These are phyloP conservation scores for Magnaporthales sp. DNA, from an alignment of 2,329 filamentous ascomycete species.

Conservation along the genomic window DNA sequence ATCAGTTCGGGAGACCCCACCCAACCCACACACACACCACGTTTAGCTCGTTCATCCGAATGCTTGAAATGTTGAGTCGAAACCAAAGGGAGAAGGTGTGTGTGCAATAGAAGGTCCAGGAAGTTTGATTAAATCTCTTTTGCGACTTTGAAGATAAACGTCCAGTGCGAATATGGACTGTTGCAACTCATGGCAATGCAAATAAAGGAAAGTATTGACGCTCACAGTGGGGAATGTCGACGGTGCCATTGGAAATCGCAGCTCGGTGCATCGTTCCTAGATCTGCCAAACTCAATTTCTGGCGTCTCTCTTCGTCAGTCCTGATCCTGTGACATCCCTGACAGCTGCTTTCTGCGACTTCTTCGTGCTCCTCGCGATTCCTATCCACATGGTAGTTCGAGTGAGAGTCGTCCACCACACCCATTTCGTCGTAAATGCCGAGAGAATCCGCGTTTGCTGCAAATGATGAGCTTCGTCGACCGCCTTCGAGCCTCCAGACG, in stretches of 20 bases:
- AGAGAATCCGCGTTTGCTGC: neutral
- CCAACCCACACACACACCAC: too few species aligned
- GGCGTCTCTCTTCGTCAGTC: neutral
- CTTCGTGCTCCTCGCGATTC: neutral
- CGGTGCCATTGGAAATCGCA: neutral
- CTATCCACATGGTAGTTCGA: neutral
- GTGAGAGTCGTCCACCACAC: neutral
- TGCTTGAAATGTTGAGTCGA: neutral
- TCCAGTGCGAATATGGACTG: neutral
- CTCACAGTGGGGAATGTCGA: neutral
- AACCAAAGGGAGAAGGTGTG: neutral
- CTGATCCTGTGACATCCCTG: conserved; percentile 5
- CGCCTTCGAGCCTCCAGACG: conserved; percentile 7
- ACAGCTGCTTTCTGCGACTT: neutral
- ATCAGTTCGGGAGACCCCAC: neutral
- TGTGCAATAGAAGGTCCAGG: neutral
- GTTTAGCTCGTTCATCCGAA: neutral
- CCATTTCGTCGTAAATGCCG: neutral
- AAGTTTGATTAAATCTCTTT: neutral
- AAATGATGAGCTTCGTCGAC: conserved; percentile 1
- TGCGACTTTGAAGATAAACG: neutral
- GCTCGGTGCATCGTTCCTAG: neutral
- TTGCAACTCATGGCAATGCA: neutral
- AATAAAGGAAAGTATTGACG: neutral
- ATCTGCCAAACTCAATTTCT: neutral